A percentile compares a stretch with the other conserved stretches of the same genome.
Conservation (phyloP, 2,329 filamentous ascomycete species). For the Penicillium sp. region DNA sequence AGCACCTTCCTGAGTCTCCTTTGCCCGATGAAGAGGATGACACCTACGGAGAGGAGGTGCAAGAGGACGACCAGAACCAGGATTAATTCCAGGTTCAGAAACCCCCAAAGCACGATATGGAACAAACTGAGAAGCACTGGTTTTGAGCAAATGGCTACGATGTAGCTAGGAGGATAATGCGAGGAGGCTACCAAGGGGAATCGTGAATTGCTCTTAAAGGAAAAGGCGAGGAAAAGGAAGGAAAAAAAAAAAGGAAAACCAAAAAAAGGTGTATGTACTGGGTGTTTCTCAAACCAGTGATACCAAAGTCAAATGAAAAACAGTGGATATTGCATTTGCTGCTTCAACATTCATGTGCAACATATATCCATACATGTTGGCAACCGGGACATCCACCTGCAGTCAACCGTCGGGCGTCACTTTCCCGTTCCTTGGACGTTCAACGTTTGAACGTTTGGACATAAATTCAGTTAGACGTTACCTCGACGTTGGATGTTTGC, state of each 20-base stretch:
- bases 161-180: too few species aligned
- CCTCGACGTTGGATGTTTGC: neutral
- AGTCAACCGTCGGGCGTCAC: neutral
- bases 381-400: neutral
- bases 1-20: neutral
- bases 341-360: neutral
- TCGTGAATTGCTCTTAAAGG: neutral
- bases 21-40: neutral
- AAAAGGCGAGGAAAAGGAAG: neutral
- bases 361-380: neutral
- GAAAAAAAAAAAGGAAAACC: neutral
- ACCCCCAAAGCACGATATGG: neutral
- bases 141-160: neutral
- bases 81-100: neutral
- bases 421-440: neutral
- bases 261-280: neutral
- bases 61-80: neutral
- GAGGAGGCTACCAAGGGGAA: neutral
- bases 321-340: neutral
- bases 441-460: neutral
- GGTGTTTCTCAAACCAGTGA: too few species aligned
- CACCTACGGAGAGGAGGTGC: neutral
- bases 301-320: neutral
- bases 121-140: neutral
- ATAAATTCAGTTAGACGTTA: neutral